Conservation (phyloP, 345 rosid species). For the Euphorbia peplus region DNA sequence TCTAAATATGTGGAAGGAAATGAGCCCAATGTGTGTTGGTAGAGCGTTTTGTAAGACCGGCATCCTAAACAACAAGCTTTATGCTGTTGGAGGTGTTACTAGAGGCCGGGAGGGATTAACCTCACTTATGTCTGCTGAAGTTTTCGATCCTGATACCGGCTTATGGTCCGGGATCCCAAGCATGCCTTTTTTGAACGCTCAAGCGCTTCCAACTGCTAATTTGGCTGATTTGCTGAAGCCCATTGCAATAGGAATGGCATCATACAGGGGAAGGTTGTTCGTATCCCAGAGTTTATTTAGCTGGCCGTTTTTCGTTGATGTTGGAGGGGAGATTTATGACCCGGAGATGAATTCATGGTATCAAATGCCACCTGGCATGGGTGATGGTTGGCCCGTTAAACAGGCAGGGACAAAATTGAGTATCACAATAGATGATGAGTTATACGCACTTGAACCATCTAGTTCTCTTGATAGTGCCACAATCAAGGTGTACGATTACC, state of each 20-base stretch:
- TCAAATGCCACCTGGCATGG: slow-evolving; percentile 94
- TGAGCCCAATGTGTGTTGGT: slow-evolving; percentile 58
- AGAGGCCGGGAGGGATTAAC: slow-evolving; percentile 55
- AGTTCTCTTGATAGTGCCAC: slow-evolving; percentile 57
- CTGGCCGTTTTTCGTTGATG: slow-evolving; percentile 93
- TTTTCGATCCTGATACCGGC: slow-evolving; percentile 56
- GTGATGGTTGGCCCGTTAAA: slow-evolving; percentile 92
- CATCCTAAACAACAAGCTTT: slow-evolving; percentile 64
- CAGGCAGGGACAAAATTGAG: slow-evolving; percentile 83
- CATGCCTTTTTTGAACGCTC: slow-evolving; percentile 88
- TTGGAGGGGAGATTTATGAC: slow-evolving; percentile 85
- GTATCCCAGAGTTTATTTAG: slow-evolving; percentile 88
- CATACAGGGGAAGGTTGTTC: slow-evolving; percentile 74
- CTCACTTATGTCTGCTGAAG: slow-evolving; percentile 91
- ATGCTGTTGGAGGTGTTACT: slow-evolving; percentile 88
- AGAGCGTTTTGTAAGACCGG: slow-evolving; percentile 87
- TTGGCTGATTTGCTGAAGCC: slow-evolving; percentile 78
- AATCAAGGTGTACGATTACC: slow-evolving; percentile 79
- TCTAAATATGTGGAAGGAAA: slow-evolving; percentile 68
- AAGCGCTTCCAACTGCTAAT: slow-evolving; percentile 71
- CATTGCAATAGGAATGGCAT: slow-evolving; percentile 89
- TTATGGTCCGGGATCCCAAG: slow-evolving; percentile 72
- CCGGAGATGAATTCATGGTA: slow-evolving; percentile 69
- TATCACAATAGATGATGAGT: slow-evolving; percentile 62
- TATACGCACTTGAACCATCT: slow-evolving; percentile 78